Evolutionary conservation across 495 filamentous ascomycete genomes (phyloP).

Genomic region (Usnea hakonensis): DNA sequence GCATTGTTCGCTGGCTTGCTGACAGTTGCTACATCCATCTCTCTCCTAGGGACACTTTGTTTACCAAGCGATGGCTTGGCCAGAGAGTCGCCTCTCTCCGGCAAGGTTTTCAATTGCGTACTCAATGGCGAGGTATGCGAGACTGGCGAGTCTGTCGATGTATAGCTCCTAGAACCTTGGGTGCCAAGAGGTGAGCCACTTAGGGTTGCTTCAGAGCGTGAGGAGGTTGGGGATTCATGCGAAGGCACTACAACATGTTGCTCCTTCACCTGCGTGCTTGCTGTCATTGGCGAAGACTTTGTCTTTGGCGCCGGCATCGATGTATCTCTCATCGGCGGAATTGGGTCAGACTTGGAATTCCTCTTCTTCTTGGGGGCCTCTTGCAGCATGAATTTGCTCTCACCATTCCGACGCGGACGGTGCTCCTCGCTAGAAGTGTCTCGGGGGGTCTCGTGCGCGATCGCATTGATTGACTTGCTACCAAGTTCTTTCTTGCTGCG

Average conservation of each 20-base stretch:
- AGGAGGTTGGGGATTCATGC: slow-evolving; percentile 23
- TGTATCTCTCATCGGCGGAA: slow-evolving; percentile 27
- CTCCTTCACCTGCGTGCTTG: slow-evolving; percentile 28
- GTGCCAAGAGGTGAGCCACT: slow-evolving; percentile 33
- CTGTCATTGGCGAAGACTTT: slow-evolving; percentile 23
- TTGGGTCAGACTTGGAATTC: slow-evolving; percentile 52
- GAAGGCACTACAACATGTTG: slow-evolving; percentile 26
- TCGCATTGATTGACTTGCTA: slow-evolving; percentile 18
- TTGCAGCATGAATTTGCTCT: slow-evolving; percentile 62
- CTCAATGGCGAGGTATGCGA: slow-evolving; percentile 21
- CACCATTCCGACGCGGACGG: slow-evolving; percentile 17
- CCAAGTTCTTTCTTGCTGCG: slow-evolving; percentile 38
- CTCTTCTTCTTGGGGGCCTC: slow-evolving; percentile 64
- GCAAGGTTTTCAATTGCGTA: slow-evolving; percentile 32
- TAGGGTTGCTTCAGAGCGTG: slow-evolving; percentile 19
- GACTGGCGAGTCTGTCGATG: slow-evolving; percentile 31
- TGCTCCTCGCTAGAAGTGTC: slow-evolving; percentile 5
- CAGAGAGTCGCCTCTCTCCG: slow-evolving; percentile 53
- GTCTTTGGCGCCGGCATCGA: slow-evolving; percentile 33
- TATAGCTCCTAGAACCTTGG: slow-evolving; percentile 35
- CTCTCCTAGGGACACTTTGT: slow-evolving; percentile 13
- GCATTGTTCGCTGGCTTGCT: slow-evolving; percentile 17
- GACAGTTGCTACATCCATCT: slow-evolving; percentile 10
- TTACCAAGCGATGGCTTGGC: slow-evolving; percentile 24
- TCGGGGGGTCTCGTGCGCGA: slow-evolving; percentile 15